These are phyloP conservation scores for Naganishia kalamii DNA, from an alignment of 768 basidiomycete species.

Conservation along the genomic window DNA sequence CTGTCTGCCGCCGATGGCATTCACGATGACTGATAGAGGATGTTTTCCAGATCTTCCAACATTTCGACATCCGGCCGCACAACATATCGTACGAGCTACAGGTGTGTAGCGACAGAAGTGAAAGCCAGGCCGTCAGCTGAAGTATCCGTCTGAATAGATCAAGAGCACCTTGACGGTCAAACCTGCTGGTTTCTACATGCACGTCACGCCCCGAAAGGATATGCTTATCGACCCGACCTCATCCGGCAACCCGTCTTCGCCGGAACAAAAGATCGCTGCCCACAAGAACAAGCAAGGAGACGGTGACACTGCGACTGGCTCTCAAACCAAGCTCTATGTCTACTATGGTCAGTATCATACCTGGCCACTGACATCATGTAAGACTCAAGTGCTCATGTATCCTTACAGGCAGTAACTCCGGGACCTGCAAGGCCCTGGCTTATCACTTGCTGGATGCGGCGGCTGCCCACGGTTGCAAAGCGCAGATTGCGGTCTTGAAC, in stretches of 20 bases:
- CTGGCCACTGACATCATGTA: not conserved
- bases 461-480: conserved; percentile 48
- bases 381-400: conserved; percentile 50
- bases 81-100: conserved; percentile 51
- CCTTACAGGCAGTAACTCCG: conserved; percentile 48
- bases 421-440: conserved; percentile 53
- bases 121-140: too few relatives aligned
- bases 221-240: not conserved
- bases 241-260: not conserved
- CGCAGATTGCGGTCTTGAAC: conserved; percentile 50
- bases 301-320: not conserved
- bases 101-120: too few relatives aligned
- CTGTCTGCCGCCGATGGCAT: not conserved
- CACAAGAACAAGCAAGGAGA: conserved; percentile 16
- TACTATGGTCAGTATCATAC: conserved; percentile 7
- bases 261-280: not conserved
- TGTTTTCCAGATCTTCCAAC: conserved; percentile 46
- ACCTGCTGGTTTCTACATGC: conserved; percentile 50
- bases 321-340: not conserved
- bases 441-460: conserved; percentile 51
- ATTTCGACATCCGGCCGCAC: conserved; percentile 51
- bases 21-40: not conserved
- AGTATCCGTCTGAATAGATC: conserved; percentile 32
- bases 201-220: conserved; percentile 46
- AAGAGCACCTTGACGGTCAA: conserved; percentile 52